These are phyloP conservation scores for Eurotiales sp. DNA, from an alignment of 2,329 filamentous ascomycete genomes.

Conservation along the genomic window DNA sequence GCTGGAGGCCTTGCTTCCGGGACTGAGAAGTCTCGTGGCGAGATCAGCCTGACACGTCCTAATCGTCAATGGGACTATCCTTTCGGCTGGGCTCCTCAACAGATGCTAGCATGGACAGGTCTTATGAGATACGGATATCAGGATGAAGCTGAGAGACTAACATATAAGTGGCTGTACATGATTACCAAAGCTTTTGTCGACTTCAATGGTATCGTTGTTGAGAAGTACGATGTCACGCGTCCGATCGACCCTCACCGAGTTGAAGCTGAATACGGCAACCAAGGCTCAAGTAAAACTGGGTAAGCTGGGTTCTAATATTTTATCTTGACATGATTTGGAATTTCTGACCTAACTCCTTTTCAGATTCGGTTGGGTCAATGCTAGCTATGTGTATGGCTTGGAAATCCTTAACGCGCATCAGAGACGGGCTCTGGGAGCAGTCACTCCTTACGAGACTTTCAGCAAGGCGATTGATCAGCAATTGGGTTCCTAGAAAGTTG, in stretches of 20 bases:
- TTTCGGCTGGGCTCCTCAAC: constrained; percentile 97
- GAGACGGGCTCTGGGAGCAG: constrained; percentile 78
- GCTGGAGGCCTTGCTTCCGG: constrained; percentile 85
- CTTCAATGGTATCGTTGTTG: constrained; percentile 95
- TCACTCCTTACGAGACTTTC: constrained; percentile 83
- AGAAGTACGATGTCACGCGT: constrained; percentile 96
- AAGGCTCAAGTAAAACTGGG: constrained; percentile 52
- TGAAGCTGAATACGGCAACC: constrained; percentile 96
- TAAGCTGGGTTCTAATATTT: constrained; percentile 80
- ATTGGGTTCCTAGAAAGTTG: constrained; percentile 18
- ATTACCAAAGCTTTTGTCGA: constrained; percentile 97
- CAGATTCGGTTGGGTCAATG: constrained; percentile 98
- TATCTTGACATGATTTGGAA: constrained; percentile 87
- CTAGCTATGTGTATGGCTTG: constrained; percentile 91
- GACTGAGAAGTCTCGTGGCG: constrained; percentile 81
- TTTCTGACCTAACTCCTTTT: constrained; percentile 25
- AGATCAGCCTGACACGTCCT: constrained; percentile 73
- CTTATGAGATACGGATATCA: constrained; percentile 87
- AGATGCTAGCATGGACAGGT: constrained; percentile 96
- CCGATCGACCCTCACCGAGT: constrained; percentile 88
- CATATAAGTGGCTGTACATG: constrained; percentile 98
- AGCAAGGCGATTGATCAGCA: constrained; percentile 57
- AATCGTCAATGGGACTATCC: constrained; percentile 99
- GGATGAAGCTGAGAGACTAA: constrained; percentile 81
- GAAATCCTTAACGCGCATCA: constrained; percentile 86